Base-by-base conservation (phyloP, 129 eudicot species). In the Flaveria trinervia region DNA sequence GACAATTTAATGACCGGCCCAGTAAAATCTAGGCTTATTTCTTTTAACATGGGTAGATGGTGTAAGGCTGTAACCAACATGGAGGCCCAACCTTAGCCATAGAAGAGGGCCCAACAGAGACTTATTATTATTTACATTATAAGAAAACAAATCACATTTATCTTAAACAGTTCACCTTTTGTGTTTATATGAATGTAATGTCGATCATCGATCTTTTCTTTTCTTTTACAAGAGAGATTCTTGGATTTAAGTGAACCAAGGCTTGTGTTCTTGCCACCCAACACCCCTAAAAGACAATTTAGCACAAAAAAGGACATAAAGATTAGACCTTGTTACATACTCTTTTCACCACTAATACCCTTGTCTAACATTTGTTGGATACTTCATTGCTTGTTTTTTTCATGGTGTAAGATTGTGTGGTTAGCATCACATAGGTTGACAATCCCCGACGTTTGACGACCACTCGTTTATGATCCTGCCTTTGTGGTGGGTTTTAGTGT, bases 341-440 rank as follows among this genome's bases (percentile, higher is more conserved):
- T 50, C 59, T 36, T 71, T 54, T 43, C 6, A 57, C 62, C 62
- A 51, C 20, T 15, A 14, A 79, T 79, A 49, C 51, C 64, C 92
- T 88, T 45, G 49, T 9, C 49, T 88, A 52, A 84, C 84, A 12
- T 84, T 89, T 79, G 93, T 76, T 6, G 93, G 89, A 72, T 86
- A 91, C 57, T 62, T 80, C 92, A 91, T 88, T 10, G 97, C 97
- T 23, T 88, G 89, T 46, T 45, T 86, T 45, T 88, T 81, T 88
- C 93, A 73, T 90, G 96, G 79, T 93, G 88, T 9, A 93, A 36
- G 41, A 5, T 36, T 36, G 41, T 36, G 41, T 36, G 96, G 0
- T 56, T 79, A 59, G 83, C 70, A 9, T 65, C 64, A 28, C 78
- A 82, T 12, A 33, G 85, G 74, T 0, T 20, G 67, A 59, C 77